Conservation (phyloP, 1,139 yeast species). For the Saccharomyces hybrid region DNA sequence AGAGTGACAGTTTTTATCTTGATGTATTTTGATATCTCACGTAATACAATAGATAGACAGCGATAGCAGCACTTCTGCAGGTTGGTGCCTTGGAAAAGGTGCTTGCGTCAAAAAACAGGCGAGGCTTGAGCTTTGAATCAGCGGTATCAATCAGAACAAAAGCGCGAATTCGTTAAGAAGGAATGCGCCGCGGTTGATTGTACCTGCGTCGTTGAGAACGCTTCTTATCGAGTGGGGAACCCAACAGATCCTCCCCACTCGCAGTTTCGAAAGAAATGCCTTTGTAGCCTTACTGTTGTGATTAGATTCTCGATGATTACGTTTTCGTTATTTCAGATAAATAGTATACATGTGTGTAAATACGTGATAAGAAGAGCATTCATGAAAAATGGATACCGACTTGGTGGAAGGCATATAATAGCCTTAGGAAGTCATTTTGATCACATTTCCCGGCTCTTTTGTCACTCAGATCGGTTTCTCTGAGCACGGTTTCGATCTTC, state of each 20-base stretch:
- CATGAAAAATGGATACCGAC: slow-evolving; percentile 95
- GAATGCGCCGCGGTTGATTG: background rate
- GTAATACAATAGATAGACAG: background rate
- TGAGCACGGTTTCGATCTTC: slow-evolving; percentile 57
- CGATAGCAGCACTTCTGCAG: background rate
- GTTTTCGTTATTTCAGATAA: background rate
- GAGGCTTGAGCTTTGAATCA: background rate
- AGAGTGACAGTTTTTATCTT: background rate
- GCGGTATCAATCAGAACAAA: background rate
- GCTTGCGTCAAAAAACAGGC: background rate
- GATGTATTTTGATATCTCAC: too few species aligned
- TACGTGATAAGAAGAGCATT: slow-evolving; percentile 3
- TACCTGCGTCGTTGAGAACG: background rate
- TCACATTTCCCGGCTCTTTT: slow-evolving; percentile 91
- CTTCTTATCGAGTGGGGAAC: background rate
- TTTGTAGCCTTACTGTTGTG: background rate
- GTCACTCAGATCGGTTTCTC: slow-evolving; percentile 71
- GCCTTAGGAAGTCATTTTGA: slow-evolving; percentile 83
- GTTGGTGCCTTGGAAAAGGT: background rate
- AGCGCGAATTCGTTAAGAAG: background rate
- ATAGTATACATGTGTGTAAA: background rate
- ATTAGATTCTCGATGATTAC: background rate
- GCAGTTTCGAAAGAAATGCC: background rate
- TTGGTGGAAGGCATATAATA: slow-evolving; percentile 89
- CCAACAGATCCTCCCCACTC: background rate